Evolutionary conservation across 345 rosid genomes (phyloP).

Genomic region (Mallotus nudiflorus): DNA sequence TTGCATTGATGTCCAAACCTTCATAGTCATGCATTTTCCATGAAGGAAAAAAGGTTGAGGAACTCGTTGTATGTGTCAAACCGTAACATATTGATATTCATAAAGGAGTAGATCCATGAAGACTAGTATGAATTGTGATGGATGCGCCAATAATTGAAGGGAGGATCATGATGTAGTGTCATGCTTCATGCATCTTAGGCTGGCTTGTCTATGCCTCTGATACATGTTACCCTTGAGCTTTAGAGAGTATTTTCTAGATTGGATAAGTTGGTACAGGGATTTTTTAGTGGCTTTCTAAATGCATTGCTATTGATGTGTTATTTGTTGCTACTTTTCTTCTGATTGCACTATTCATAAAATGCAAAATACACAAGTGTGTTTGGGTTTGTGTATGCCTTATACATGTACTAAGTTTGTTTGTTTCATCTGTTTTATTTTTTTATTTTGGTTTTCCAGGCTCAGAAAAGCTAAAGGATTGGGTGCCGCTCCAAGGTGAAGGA

Average conservation of each 20-base stretch:
- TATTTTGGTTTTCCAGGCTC: slow-evolving; percentile 42
- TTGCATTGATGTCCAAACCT: not conserved
- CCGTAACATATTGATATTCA: no score
- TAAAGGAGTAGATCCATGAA: not conserved
- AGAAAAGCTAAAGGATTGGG: slow-evolving; percentile 88
- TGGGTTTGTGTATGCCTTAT: no score
- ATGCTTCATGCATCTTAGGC: not conserved
- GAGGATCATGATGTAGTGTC: not conserved
- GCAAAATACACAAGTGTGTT: no score
- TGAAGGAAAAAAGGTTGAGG: no score
- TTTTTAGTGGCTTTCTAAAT: not conserved
- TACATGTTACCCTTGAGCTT: not conserved
- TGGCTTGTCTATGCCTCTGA: not conserved
- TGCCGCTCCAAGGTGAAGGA: slow-evolving; percentile 60
- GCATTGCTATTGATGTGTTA: not conserved
- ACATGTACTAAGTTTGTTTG: not conserved
- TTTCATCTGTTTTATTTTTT: not conserved
- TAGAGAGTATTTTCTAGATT: not conserved
- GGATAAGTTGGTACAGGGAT: not conserved
- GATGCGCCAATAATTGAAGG: not conserved
- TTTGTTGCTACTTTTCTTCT: not conserved
- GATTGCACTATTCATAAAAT: not conserved
- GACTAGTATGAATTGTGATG: slow-evolving; percentile 8
- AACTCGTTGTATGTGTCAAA: no score
- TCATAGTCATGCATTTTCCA: not conserved